Percentiles rank a stretch among this genome's conserved stretches.
These are phyloP conservation scores for Bullera alba DNA, from an alignment of 768 basidiomycete species.

Conservation along the genomic window DNA sequence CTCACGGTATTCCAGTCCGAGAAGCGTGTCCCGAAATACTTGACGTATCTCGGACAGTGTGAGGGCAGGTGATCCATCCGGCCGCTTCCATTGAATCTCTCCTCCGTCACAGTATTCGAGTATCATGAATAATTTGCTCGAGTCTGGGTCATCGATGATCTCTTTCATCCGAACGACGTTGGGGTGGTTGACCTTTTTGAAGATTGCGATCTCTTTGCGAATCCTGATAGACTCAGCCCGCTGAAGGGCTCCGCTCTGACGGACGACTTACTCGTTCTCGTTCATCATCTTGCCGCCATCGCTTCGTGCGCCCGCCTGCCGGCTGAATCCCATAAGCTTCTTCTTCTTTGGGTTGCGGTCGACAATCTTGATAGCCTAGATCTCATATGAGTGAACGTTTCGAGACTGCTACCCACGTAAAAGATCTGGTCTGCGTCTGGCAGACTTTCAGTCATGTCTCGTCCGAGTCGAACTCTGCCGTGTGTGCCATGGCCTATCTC, in stretches of 20 bases:
- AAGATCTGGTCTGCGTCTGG: constrained; percentile 10
- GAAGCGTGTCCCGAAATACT: constrained; percentile 85
- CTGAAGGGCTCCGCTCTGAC: neutral
- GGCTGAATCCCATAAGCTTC: constrained; percentile 61
- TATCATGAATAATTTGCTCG: constrained; percentile 87
- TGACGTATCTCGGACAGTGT: constrained; percentile 73
- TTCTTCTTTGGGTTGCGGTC: constrained; percentile 57
- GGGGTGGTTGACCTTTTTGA: constrained; percentile 90
- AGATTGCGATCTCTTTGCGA: constrained; percentile 89
- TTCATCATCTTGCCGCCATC: constrained; percentile 33
- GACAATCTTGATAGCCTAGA: constrained; percentile 49
- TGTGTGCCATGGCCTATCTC: constrained; percentile 83
- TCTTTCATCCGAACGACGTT: constrained; percentile 84
- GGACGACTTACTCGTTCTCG: constrained; percentile 28
- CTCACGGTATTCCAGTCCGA: constrained; percentile 92
- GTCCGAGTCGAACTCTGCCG: constrained; percentile 76
- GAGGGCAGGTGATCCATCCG: constrained; percentile 62
- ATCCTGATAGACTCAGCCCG: constrained; percentile 54
- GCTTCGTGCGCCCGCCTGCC: constrained; percentile 55
- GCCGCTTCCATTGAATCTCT: constrained; percentile 81
- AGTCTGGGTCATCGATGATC: constrained; percentile 86
- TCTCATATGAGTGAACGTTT: constrained; percentile 1
- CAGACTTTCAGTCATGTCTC: constrained; percentile 46
- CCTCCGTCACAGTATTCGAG: constrained; percentile 96
- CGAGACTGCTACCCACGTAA: constrained; percentile 12